Conservation (phyloP, 2,329 filamentous ascomycete species). For the Fusarium dlaminii region DNA sequence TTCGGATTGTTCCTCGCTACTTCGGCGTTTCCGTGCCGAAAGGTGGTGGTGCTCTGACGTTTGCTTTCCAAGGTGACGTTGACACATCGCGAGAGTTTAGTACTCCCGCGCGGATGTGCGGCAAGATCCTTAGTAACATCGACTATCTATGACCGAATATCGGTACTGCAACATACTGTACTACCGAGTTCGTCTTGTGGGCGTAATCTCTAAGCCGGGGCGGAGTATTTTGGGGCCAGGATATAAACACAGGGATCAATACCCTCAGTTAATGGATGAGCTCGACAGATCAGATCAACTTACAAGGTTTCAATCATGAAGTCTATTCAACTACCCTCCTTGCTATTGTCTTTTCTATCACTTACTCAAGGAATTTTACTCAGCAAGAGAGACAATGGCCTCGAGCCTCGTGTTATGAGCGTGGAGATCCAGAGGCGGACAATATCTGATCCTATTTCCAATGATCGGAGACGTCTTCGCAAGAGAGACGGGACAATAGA, state of each 20-base stretch:
- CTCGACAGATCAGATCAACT: background rate
- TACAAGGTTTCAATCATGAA: slow-evolving; percentile 48
- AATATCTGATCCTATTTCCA: slow-evolving; percentile 53
- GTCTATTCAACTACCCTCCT: slow-evolving; percentile 41
- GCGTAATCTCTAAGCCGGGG: background rate
- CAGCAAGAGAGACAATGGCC: slow-evolving; percentile 43
- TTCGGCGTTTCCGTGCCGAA: slow-evolving; percentile 31
- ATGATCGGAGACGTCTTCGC: slow-evolving; percentile 55
- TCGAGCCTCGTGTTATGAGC: slow-evolving; percentile 55
- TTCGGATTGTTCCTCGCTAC: slow-evolving; percentile 1
- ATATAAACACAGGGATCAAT: slow-evolving; percentile 10
- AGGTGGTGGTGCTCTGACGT: slow-evolving; percentile 32
- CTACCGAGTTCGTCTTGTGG: background rate
- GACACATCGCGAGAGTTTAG: slow-evolving; percentile 25
- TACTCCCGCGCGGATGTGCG: slow-evolving; percentile 19
- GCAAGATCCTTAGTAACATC: slow-evolving; percentile 7
- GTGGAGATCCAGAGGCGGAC: slow-evolving; percentile 53
- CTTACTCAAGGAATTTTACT: slow-evolving; percentile 42
- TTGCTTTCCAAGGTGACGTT: slow-evolving; percentile 19
- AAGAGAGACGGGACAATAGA: slow-evolving; percentile 55
- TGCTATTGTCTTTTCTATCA: slow-evolving; percentile 39
- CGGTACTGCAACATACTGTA: background rate
- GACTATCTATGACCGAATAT: slow-evolving; percentile 12
- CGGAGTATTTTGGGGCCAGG: background rate
- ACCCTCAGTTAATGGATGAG: background rate